A percentile compares a stretch with the other conserved stretches of the same genome.
Conservation (phyloP, 2,329 filamentous ascomycete genomes). For the Salinomyces thailandicus region DNA sequence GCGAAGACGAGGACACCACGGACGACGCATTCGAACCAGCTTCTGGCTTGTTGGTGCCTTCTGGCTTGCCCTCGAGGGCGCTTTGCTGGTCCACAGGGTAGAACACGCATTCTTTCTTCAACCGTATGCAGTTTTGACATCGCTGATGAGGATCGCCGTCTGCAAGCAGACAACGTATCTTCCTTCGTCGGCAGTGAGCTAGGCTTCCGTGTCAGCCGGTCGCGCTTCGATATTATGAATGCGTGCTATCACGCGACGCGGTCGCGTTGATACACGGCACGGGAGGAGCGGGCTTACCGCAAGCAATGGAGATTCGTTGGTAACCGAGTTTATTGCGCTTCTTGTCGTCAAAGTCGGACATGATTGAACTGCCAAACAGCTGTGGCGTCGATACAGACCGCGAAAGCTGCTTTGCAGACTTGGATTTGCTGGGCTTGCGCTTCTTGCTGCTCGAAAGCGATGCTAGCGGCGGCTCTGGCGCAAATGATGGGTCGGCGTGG, state of each 20-base stretch:
- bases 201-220: no score
- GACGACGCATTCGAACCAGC: slow-evolving; percentile 17
- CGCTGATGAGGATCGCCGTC: slow-evolving; percentile 62
- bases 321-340: slow-evolving; percentile 89
- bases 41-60: slow-evolving; percentile 13
- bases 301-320: slow-evolving; percentile 88
- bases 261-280: background rate
- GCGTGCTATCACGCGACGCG: background rate
- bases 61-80: slow-evolving; percentile 18
- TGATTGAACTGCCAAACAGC: slow-evolving; percentile 18
- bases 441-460: slow-evolving; percentile 2
- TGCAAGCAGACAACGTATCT: slow-evolving; percentile 80
- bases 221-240: no score
- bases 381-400: slow-evolving; percentile 36
- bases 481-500: slow-evolving; percentile 1
- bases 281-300: slow-evolving; percentile 55
- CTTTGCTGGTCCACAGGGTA: slow-evolving; percentile 60
- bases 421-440: slow-evolving; percentile 23
- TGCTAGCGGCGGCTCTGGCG: background rate
- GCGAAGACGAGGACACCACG: slow-evolving; percentile 17
- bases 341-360: slow-evolving; percentile 47
- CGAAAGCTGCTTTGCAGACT: slow-evolving; percentile 32
- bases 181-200: slow-evolving; percentile 88
- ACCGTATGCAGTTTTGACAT: slow-evolving; percentile 83
- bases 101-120: slow-evolving; percentile 93